A percentile compares a stretch with the other conserved stretches of the same genome.
Conservation (phyloP, 768 basidiomycete species). For the Mrakia gelida region DNA sequence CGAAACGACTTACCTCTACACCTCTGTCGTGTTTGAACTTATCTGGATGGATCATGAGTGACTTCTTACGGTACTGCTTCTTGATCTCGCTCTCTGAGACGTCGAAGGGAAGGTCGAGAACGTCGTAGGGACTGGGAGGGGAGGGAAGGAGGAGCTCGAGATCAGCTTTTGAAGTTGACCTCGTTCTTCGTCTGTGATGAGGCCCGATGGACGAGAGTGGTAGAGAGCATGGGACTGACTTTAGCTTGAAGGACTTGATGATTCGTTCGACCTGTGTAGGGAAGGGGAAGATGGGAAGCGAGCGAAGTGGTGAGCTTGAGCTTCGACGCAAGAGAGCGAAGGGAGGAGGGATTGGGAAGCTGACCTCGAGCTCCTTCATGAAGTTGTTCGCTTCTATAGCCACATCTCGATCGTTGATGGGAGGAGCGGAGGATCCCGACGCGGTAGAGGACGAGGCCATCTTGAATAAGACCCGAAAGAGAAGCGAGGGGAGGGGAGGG, state of each 20-base stretch:
- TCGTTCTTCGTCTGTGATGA: neutral
- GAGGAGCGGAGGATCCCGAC: neutral
- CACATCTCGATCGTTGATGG: constrained; percentile 20
- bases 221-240: constrained; percentile 53
- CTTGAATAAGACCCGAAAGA: neutral
- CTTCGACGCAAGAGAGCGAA: neutral
- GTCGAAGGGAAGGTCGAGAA: constrained; percentile 65
- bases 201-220: neutral
- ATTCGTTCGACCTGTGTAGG: constrained; percentile 62
- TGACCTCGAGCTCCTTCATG: constrained; percentile 33
- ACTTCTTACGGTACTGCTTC: constrained; percentile 57
- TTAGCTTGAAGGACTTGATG: constrained; percentile 89
- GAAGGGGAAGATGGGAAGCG: too few relatives aligned
- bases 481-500: neutral
- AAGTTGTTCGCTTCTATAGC: constrained; percentile 32
- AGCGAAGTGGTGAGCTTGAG: neutral
- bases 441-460: constrained; percentile 8
- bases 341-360: neutral
- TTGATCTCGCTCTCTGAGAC: constrained; percentile 73
- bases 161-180: constrained; percentile 4
- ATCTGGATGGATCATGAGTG: constrained; percentile 86
- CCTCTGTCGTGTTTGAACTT: constrained; percentile 80
- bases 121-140: constrained; percentile 76
- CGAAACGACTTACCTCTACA: constrained; percentile 26
- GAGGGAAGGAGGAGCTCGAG: constrained; percentile 15